Percentiles rank a stretch among this genome's conserved stretches.
These are phyloP conservation scores for Leccinum huronense DNA, from an alignment of 1,284 basidiomycete species.

Conservation along the genomic window DNA sequence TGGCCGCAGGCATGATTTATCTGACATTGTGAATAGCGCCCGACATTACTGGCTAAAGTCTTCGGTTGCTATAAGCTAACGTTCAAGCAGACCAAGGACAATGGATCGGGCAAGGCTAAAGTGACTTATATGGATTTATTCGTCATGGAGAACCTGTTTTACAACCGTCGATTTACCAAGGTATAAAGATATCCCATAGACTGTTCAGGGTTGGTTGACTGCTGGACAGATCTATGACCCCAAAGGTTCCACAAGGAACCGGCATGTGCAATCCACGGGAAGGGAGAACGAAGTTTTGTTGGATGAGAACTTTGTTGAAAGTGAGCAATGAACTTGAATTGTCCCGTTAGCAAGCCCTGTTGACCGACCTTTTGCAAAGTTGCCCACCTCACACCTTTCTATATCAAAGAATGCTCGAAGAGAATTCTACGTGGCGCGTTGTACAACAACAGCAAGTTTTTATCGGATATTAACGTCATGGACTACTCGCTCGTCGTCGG, in stretches of 20 bases:
- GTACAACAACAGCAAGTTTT: conserved; percentile 92
- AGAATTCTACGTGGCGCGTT: conserved; percentile 87
- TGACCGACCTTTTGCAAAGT: conserved; percentile 40
- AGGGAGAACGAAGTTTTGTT: conserved; percentile 90
- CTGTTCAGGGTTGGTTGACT: conserved; percentile 4
- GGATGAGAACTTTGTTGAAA: conserved; percentile 89
- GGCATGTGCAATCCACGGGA: conserved; percentile 89
- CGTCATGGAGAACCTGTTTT: conserved; percentile 98
- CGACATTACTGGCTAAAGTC: conserved; percentile 94
- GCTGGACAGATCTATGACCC: conserved; percentile 82
- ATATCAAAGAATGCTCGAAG: conserved; percentile 94
- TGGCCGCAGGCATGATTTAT: neutral
- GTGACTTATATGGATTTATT: conserved; percentile 92
- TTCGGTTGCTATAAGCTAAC: conserved; percentile 98
- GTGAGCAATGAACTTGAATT: conserved; percentile 40
- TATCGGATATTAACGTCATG: conserved; percentile 97
- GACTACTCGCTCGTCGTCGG: conserved; percentile 98
- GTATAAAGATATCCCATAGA: conserved; percentile 38
- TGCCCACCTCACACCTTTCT: conserved; percentile 79
- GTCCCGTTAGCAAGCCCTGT: neutral
- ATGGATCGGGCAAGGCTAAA: conserved; percentile 62
- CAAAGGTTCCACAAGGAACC: conserved; percentile 90
- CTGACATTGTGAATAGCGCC: conserved; percentile 56
- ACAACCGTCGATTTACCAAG: conserved; percentile 85
- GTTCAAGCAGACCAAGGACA: conserved; percentile 80